Percentiles rank a stretch among this genome's conserved stretches.
Conservation (phyloP, 2,329 filamentous ascomycete species). For the Zymoseptoria crescenta region DNA sequence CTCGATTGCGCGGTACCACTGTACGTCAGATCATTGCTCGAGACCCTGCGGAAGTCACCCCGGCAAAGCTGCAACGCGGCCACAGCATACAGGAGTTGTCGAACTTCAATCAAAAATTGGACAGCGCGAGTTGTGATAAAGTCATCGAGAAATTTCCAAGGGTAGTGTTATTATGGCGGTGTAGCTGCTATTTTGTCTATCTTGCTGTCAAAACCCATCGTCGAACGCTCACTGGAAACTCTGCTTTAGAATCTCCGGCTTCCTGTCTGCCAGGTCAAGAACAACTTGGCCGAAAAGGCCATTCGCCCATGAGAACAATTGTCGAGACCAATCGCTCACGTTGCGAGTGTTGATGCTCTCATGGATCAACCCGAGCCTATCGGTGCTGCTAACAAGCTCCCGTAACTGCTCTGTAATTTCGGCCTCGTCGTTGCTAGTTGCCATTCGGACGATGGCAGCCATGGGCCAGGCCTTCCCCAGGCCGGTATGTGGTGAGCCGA, state of each 20-base stretch:
- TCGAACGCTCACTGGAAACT: conserved; percentile 31
- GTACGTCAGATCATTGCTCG: background rate
- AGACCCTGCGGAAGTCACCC: background rate
- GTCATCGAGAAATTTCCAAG: background rate
- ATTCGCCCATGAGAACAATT: conserved; percentile 47
- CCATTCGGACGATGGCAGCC: conserved; percentile 43
- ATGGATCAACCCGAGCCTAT: conserved; percentile 43
- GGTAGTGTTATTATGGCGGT: background rate
- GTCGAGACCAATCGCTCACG: conserved; percentile 39
- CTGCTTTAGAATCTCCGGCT: conserved; percentile 29
- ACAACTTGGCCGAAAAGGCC: conserved; percentile 18
- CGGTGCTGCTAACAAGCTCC: conserved; percentile 41
- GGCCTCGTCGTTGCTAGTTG: conserved; percentile 41
- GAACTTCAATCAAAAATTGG: background rate
- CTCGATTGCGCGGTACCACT: background rate
- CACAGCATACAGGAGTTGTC: background rate
- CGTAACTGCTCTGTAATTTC: conserved; percentile 40
- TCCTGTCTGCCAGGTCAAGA: conserved; percentile 16
- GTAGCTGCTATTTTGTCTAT: conserved; percentile 21
- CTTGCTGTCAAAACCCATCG: conserved; percentile 24
- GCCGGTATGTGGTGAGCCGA: conserved; percentile 44
- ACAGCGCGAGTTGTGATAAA: background rate
- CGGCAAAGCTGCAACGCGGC: background rate
- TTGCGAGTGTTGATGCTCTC: conserved; percentile 46
- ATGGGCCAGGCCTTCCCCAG: conserved; percentile 45